A percentile compares a stretch with the other conserved stretches of the same genome.
phyloP scores from a whole-genome alignment of 2,329 filamentous ascomycete genomes.

The Hymenoscyphus linearis region DNA sequence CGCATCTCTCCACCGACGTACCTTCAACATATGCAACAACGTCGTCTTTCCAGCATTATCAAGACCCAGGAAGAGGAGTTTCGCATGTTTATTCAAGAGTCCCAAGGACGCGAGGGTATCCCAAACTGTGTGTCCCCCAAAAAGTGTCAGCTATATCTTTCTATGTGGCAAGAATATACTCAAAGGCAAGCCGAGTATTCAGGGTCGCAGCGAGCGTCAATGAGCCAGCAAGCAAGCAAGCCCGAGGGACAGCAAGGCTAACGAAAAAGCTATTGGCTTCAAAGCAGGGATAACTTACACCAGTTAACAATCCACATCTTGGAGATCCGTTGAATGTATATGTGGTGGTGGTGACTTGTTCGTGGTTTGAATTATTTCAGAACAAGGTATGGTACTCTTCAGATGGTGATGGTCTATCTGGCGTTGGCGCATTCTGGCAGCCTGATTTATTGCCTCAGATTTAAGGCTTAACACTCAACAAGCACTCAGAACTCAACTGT shows the following conservation, averaged over 20 bases:
- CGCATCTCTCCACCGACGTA: constrained; percentile 37
- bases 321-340: not conserved
- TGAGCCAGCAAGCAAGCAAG: too few species aligned
- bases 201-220: not conserved
- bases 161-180: not conserved
- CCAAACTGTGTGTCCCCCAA: constrained; percentile 60
- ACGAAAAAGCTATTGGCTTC: not conserved
- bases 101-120: constrained; percentile 83
- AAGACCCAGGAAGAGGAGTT: constrained; percentile 87
- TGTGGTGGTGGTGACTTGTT: not conserved
- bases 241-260: too few species aligned
- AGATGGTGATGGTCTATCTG: constrained; percentile 9
- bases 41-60: constrained; percentile 96
- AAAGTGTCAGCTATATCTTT: constrained; percentile 28
- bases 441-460: constrained; percentile 1
- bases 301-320: constrained; percentile 92
- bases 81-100: constrained; percentile 91
- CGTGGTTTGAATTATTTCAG: not conserved
- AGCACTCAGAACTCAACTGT: too few species aligned
- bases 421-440: constrained; percentile 7
- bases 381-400: not conserved
- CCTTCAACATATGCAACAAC: constrained; percentile 92
- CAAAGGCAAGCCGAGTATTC: not conserved
- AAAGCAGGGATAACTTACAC: constrained; percentile 60
- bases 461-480: not conserved